Percentiles rank a stretch among this genome's conserved stretches.
Conservation (phyloP, 2,329 filamentous ascomycete species). For the Phyllosticta ampelicida region DNA sequence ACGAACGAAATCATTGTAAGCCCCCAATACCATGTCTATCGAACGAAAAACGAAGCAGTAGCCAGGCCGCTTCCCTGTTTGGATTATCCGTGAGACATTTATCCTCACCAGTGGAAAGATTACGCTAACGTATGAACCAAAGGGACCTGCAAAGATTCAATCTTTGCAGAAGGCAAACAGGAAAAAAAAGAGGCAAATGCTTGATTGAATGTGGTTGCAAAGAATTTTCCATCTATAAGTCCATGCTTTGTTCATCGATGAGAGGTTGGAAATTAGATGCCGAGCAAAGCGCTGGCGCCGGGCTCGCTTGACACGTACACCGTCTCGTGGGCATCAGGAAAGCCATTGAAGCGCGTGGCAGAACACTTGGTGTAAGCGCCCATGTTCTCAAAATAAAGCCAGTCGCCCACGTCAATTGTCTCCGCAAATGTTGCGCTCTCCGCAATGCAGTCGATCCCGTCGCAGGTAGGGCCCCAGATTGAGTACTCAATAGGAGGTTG, state of each 20-base stretch:
- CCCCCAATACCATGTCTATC: neutral
- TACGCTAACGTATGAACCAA: neutral
- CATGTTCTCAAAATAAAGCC: constrained; percentile 99
- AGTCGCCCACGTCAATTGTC: constrained; percentile 82
- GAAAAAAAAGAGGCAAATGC: neutral
- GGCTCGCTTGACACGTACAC: constrained; percentile 93
- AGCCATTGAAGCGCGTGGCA: constrained; percentile 95
- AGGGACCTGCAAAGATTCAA: neutral
- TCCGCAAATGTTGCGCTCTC: constrained; percentile 67
- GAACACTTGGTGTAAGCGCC: constrained; percentile 98
- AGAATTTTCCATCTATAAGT: neutral
- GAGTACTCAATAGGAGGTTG: constrained; percentile 58
- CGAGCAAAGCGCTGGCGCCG: constrained; percentile 65
- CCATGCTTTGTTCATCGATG: neutral
- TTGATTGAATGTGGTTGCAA: neutral
- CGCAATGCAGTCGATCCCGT: constrained; percentile 91
- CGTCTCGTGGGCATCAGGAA: constrained; percentile 82
- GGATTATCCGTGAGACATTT: neutral
- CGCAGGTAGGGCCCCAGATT: constrained; percentile 96
- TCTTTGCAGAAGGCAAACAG: neutral
- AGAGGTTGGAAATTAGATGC: constrained; percentile 3
- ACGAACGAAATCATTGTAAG: too few relatives aligned
- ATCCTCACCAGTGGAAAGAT: neutral
- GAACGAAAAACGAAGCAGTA: neutral
- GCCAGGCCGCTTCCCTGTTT: neutral